Percentiles rank a stretch among this genome's conserved stretches.
These are phyloP conservation scores for Trichocomaceae sp. DNA, from an alignment of 2,329 filamentous ascomycete genomes.

Conservation along the genomic window DNA sequence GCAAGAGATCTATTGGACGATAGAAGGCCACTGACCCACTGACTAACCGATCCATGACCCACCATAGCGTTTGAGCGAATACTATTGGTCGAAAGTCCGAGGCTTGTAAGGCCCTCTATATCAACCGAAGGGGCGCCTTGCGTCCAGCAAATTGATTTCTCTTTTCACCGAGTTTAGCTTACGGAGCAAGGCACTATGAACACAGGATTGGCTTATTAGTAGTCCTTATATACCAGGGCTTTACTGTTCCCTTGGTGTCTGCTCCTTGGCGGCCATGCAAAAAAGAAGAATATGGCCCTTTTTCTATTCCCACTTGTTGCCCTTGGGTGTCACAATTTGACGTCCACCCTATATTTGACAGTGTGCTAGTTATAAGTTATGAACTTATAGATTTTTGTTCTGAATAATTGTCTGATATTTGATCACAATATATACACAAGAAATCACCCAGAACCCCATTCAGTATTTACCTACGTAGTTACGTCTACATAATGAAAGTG, in stretches of 20 bases:
- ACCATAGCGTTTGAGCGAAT: background rate
- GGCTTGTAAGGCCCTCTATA: background rate
- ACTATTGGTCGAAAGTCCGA: background rate
- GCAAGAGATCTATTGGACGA: background rate
- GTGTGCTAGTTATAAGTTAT: too few relatives aligned
- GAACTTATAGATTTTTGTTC: too few relatives aligned
- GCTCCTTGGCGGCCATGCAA: background rate
- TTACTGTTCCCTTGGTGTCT: background rate
- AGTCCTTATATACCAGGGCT: background rate
- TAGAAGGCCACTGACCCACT: background rate
- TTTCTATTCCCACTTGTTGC: too few relatives aligned
- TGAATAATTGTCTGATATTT: too few relatives aligned
- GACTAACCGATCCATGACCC: background rate
- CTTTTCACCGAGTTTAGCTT: background rate
- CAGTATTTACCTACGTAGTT: too few relatives aligned
- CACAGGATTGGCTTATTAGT: background rate
- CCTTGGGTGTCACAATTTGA: too few relatives aligned
- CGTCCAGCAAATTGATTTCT: slow-evolving; percentile 1
- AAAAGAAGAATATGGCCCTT: background rate
- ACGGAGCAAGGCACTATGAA: background rate
- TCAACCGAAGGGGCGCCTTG: background rate
- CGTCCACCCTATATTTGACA: too few relatives aligned
- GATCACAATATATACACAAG: too few relatives aligned
- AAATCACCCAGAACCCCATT: too few relatives aligned
- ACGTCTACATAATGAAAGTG: too few relatives aligned